Conservation (phyloP, 129 eudicot species). For the Flaveria bidentis region DNA sequence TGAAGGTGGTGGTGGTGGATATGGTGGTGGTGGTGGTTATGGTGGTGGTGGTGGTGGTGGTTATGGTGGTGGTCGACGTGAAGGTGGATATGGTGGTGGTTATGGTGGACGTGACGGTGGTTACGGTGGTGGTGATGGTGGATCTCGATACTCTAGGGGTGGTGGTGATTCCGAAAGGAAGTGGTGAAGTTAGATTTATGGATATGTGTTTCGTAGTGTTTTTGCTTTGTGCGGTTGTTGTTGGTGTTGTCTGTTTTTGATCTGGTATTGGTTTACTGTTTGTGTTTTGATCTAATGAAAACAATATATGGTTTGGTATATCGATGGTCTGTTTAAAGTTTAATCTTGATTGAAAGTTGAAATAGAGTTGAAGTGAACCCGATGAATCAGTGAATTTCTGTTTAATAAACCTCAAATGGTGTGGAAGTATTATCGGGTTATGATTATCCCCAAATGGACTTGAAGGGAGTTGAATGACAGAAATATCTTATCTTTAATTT, state of each 20-base stretch:
- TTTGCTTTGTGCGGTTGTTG: background rate
- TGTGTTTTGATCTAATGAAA: too few species aligned
- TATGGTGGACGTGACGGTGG: background rate
- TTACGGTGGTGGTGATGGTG: background rate
- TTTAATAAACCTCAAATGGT: too few species aligned
- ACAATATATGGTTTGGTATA: too few species aligned
- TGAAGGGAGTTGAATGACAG: too few species aligned
- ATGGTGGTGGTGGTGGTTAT: background rate
- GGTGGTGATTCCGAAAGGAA: background rate
- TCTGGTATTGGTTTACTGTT: background rate
- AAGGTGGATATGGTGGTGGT: background rate
- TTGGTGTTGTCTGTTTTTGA: background rate
- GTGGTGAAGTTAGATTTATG: background rate
- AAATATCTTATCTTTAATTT: too few species aligned
- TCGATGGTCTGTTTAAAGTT: too few species aligned
- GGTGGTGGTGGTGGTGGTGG: background rate
- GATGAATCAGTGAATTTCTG: too few species aligned
- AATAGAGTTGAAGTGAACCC: too few species aligned
- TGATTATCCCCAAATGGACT: too few species aligned
- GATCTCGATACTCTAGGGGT: background rate
- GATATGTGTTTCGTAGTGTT: background rate
- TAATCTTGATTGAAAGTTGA: too few species aligned
- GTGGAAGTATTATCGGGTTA: too few species aligned
- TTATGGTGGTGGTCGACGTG: background rate
- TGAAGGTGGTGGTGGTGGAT: background rate